A percentile compares a stretch with the other conserved stretches of the same genome.
phyloP scores from a whole-genome alignment of 192 early-diverging fungal species.

The Rhizoclosmatium sp. region DNA sequence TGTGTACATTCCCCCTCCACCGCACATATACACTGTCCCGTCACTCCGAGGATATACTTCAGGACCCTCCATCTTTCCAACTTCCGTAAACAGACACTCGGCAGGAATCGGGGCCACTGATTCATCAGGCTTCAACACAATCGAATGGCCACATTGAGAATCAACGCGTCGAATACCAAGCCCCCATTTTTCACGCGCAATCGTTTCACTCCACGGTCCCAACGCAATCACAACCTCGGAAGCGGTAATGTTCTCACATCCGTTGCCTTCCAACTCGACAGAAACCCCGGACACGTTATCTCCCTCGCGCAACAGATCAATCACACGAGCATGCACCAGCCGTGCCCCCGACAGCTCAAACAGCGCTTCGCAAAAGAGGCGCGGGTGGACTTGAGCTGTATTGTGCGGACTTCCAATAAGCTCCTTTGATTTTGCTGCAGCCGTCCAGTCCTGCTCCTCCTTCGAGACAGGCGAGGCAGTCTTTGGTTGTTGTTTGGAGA shows the following conservation, averaged over 20 bases:
- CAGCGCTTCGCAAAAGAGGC: conserved; percentile 22
- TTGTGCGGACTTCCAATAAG: conserved; percentile 13
- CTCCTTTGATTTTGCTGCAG: neutral
- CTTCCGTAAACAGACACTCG: conserved; percentile 33
- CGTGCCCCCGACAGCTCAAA: conserved; percentile 13
- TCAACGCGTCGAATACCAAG: conserved; percentile 12
- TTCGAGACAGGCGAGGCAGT: neutral
- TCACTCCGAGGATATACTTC: conserved; percentile 34
- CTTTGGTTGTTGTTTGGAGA: neutral
- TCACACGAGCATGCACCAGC: conserved; percentile 16
- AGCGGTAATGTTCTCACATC: neutral
- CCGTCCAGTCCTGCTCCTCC: neutral
- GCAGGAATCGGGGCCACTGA: neutral
- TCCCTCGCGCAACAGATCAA: neutral
- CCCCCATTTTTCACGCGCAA: conserved; percentile 17
- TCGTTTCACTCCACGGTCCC: conserved; percentile 19
- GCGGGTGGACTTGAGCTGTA: conserved; percentile 29
- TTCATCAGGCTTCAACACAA: conserved; percentile 3
- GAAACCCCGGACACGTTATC: neutral
- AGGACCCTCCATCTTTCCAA: conserved; percentile 32
- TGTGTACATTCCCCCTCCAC: neutral
- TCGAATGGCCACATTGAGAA: conserved; percentile 5
- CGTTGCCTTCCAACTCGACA: neutral
- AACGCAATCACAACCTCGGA: conserved; percentile 13
- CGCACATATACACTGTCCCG: conserved; percentile 33